Evolutionary conservation across 2,329 filamentous ascomycete genomes (phyloP).

Genomic region (Microthyrium microscopicum): DNA sequence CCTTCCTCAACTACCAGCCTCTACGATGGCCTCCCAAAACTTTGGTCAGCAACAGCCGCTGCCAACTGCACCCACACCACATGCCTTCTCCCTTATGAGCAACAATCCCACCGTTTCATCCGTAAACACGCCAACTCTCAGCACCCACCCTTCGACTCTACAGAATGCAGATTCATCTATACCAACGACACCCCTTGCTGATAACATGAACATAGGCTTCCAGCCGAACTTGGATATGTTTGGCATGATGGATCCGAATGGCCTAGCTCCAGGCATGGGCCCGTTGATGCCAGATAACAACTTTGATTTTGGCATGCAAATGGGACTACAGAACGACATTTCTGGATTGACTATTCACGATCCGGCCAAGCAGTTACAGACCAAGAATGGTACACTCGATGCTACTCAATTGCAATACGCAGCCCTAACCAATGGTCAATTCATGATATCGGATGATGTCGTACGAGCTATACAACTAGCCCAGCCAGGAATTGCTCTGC

Average conservation of each 20-base stretch:
- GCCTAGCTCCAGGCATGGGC: background rate
- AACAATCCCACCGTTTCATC: constrained; percentile 95
- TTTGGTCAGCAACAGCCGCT: constrained; percentile 32
- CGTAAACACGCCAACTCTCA: constrained; percentile 85
- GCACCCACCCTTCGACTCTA: constrained; percentile 27
- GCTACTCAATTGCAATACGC: constrained; percentile 50
- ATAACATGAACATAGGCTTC: constrained; percentile 60
- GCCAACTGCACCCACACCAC: constrained; percentile 60
- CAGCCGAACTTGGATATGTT: constrained; percentile 18
- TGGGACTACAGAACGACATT: constrained; percentile 25
- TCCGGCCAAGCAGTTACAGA: constrained; percentile 84
- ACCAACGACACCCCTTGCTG: constrained; percentile 53
- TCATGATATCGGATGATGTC: constrained; percentile 56
- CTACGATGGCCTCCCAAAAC: background rate
- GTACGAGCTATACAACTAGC: constrained; percentile 49
- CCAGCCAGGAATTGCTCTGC: constrained; percentile 42
- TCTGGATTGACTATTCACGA: constrained; percentile 56
- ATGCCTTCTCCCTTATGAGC: constrained; percentile 52
- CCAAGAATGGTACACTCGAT: constrained; percentile 57
- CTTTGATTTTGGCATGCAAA: background rate
- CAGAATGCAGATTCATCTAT: constrained; percentile 49
- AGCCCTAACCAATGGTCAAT: constrained; percentile 58
- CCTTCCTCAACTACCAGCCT: background rate
- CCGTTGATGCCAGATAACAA: constrained; percentile 2
- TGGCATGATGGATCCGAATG: background rate